A percentile compares a stretch with the other conserved stretches of the same genome.
phyloP scores from a whole-genome alignment of 208 protist genomes.

The Trypanosoma congolense region DNA sequence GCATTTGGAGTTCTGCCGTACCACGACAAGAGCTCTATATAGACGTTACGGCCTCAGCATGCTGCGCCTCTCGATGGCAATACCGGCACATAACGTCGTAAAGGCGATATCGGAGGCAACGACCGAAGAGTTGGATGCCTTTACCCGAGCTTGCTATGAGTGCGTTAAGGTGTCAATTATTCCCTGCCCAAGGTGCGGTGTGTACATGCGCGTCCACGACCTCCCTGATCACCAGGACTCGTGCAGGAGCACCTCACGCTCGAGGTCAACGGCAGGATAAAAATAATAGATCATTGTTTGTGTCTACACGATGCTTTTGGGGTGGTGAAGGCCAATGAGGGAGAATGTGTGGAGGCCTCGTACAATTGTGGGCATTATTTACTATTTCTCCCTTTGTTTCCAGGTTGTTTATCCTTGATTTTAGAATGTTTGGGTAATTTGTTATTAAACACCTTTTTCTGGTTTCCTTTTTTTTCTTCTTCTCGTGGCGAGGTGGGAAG shows the following conservation, averaged over 20 bases:
- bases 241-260: constrained; percentile 40
- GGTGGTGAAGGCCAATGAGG: no score
- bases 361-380: no score
- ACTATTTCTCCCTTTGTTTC: no score
- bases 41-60: constrained; percentile 21
- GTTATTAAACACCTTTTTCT: no score
- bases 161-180: constrained; percentile 57
- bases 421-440: no score
- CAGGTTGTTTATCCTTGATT: no score
- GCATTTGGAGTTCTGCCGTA: constrained; percentile 47
- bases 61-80: constrained; percentile 18
- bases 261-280: not conserved
- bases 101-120: constrained; percentile 12
- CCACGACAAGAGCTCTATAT: constrained; percentile 31
- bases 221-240: constrained; percentile 65
- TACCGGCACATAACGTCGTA: constrained; percentile 18
- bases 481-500: no score
- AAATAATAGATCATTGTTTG: not conserved
- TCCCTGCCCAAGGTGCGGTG: constrained; percentile 50
- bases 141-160: constrained; percentile 29
- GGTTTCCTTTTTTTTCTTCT: no score
- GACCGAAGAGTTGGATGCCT: constrained; percentile 29
- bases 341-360: no score
- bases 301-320: not conserved
- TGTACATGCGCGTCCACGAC: constrained; percentile 57